Evolutionary conservation across 768 basidiomycete genomes (phyloP).

Genomic region (Tulasnella calospora): DNA sequence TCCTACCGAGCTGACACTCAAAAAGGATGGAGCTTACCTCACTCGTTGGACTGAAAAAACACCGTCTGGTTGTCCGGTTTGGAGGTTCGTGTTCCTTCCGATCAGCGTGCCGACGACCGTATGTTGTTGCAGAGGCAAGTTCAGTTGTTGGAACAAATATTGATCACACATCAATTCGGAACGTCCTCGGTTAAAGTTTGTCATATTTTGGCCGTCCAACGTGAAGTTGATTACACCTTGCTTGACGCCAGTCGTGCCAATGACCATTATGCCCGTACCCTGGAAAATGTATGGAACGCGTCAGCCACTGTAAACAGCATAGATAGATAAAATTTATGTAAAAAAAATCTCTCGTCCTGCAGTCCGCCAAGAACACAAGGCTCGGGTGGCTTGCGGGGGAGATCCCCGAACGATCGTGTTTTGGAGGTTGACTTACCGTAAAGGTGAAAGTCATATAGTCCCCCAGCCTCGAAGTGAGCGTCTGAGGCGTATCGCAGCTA

Average conservation of each 20-base stretch:
- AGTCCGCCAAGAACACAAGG: too few relatives aligned
- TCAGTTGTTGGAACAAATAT: background rate
- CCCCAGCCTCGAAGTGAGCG: background rate
- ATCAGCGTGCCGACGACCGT: slow-evolving; percentile 5
- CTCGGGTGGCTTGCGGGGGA: too few relatives aligned
- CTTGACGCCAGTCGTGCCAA: slow-evolving; percentile 16
- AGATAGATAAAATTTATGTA: background rate
- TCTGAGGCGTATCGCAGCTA: background rate
- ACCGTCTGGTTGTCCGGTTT: background rate
- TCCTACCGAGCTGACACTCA: background rate
- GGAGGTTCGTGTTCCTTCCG: background rate
- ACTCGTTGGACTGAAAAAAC: background rate
- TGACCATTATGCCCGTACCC: slow-evolving; percentile 10
- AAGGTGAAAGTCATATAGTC: slow-evolving; percentile 4
- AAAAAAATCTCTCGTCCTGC: too few relatives aligned
- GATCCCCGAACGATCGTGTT: too few relatives aligned
- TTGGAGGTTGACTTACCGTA: background rate
- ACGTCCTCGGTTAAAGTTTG: background rate
- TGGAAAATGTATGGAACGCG: background rate
- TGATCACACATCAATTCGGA: background rate
- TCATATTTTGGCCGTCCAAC: background rate
- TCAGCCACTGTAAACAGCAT: background rate
- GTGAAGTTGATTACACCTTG: slow-evolving; percentile 13
- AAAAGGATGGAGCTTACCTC: background rate
- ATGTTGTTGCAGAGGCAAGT: slow-evolving; percentile 5